Evolutionary conservation across 768 basidiomycete genomes (phyloP), one percentile per base, ranked within the genome.

Genomic region (Russula brevipes): DNA sequence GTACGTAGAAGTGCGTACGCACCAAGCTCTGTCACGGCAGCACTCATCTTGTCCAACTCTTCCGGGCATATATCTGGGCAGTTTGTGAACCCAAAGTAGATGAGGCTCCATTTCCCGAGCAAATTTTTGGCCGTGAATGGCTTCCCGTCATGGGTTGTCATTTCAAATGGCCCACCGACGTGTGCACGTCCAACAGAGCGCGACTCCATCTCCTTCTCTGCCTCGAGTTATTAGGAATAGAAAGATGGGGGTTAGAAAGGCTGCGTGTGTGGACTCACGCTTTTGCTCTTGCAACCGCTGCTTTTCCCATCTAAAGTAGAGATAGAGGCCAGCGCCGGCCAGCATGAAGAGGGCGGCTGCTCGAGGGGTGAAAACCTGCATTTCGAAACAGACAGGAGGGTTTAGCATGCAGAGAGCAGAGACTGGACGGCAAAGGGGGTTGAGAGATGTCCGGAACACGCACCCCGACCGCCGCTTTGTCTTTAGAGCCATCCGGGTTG

Each of bases 61-160:
- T 95, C 91, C 1, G 97, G 97, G 72, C 97, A 99, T 58, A 99
- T 98, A 75, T 99, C 97, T 6, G 97, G 96, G 75, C 97, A 99
- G 75, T 99, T 96, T 36, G 96, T 95, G 79, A 98, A 99, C n/a
- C 97, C 97, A 75, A 99, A 99, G 77, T 98, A 92, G 51, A 91
- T 81, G 63, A 92, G 76, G n/a, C 81, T 89, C 92, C 92, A 98
- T 77, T 91, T 89, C 41, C 94, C 95, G 31, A 89, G 74, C 51
- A 98, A 77, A 70, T 96, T 83, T 59, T 89, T 76, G 50, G 98
- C 88, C 1, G 93, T 89, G 76, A 94, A 98, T 0, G 82, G 74
- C 59, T 72, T 73, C 60, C 85, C 85, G 9, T 84, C 76, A 52
- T 88, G 86, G 7, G 85, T 83, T 5, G 79, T 82, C 54, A 98